Evolutionary conservation across 768 basidiomycete genomes (phyloP).

Genomic region (Psilocybe sp.): DNA sequence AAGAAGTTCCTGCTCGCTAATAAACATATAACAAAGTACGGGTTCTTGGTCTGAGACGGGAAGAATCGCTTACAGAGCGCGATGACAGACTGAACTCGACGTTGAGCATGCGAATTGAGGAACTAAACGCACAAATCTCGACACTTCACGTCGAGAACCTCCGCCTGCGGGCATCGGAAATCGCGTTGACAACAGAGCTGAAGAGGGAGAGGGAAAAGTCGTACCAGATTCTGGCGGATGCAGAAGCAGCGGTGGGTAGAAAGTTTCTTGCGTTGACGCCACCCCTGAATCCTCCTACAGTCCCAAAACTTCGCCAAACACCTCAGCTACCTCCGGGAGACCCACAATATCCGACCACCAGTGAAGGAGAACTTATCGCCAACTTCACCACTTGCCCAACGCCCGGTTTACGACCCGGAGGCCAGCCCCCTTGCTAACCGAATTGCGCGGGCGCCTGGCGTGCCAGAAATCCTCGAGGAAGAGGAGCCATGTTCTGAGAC

Average conservation of each 20-base stretch:
- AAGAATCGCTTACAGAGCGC: neutral
- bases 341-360: conserved; percentile 42
- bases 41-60: neutral
- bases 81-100: conserved; percentile 74
- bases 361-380: conserved; percentile 37
- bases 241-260: conserved; percentile 67
- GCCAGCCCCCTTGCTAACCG: conserved; percentile 45
- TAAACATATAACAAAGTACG: conserved; percentile 88
- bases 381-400: conserved; percentile 48
- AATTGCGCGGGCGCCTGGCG: conserved; percentile 60
- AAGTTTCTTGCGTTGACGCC: conserved; percentile 1
- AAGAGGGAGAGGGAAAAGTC: conserved; percentile 82
- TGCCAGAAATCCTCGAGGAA: conserved; percentile 68
- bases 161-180: conserved; percentile 76
- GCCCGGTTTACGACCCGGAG: conserved; percentile 29
- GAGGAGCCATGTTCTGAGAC: conserved; percentile 53
- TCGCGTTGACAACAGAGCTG: conserved; percentile 70
- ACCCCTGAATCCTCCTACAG: conserved; percentile 28
- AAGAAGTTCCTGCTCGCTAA: conserved; percentile 90
- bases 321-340: conserved; percentile 60
- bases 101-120: conserved; percentile 79
- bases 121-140: conserved; percentile 80
- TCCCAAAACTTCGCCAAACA: conserved; percentile 63
- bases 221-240: conserved; percentile 64
- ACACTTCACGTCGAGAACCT: conserved; percentile 82